Evolutionary conservation across 768 basidiomycete species (phyloP).

Genomic region (Calocybe cyanea): DNA sequence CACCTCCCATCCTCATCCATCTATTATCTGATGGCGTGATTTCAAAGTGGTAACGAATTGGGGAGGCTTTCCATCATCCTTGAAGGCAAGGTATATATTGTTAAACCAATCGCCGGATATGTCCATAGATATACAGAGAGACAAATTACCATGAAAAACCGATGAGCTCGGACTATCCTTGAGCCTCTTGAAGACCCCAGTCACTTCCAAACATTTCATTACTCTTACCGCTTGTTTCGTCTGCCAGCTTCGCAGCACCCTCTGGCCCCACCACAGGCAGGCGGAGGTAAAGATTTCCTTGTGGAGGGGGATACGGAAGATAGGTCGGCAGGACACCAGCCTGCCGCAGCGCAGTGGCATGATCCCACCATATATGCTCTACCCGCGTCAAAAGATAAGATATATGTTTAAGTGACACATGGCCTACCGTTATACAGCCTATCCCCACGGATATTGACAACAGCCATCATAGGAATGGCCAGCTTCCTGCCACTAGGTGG

Average conservation of each 20-base stretch:
- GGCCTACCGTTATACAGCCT: constrained; percentile 31
- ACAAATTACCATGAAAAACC: too few species aligned
- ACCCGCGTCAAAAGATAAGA: neutral
- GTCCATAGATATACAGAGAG: too few species aligned
- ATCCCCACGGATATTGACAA: constrained; percentile 48
- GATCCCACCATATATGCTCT: constrained; percentile 48
- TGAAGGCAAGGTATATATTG: too few species aligned
- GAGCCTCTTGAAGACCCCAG: constrained; percentile 24
- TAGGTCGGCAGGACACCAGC: constrained; percentile 32
- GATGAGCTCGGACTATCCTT: neutral
- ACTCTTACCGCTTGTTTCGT: constrained; percentile 32
- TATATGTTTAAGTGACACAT: neutral
- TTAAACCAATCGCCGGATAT: too few species aligned
- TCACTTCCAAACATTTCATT: constrained; percentile 35
- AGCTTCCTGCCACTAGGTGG: constrained; percentile 48
- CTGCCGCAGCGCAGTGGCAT: constrained; percentile 34
- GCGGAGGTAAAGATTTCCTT: constrained; percentile 22
- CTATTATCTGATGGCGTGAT: too few species aligned
- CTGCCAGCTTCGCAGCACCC: constrained; percentile 30
- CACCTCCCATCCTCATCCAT: too few species aligned
- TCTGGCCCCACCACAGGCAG: constrained; percentile 36
- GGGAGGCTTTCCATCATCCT: too few species aligned
- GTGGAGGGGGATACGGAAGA: constrained; percentile 23
- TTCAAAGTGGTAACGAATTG: too few species aligned
- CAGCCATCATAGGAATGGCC: constrained; percentile 48